A percentile compares a stretch with the other conserved stretches of the same genome.
These are phyloP conservation scores for Debaryomyces psychrophilus DNA, from an alignment of 1,139 yeast genomes.

Conservation along the genomic window DNA sequence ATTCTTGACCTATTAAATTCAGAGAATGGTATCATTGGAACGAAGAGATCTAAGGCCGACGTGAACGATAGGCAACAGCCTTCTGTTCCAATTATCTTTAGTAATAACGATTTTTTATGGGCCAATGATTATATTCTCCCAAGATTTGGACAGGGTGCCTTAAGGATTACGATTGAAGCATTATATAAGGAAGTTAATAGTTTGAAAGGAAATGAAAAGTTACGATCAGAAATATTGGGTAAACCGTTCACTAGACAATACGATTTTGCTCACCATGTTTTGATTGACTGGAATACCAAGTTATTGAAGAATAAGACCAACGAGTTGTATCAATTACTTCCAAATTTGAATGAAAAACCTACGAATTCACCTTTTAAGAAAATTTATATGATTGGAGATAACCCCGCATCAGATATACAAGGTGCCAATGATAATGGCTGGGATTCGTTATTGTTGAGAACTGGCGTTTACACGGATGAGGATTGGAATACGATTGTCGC, in stretches of 20 bases:
- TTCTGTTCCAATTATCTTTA: conserved; percentile 76
- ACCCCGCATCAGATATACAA: conserved; percentile 86
- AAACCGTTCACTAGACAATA: conserved; percentile 84
- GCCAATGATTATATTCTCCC: conserved; percentile 81
- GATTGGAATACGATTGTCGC: conserved; percentile 50
- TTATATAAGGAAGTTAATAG: conserved; percentile 62
- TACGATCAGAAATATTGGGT: conserved; percentile 71
- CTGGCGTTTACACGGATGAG: conserved; percentile 83
- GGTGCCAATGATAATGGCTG: conserved; percentile 91
- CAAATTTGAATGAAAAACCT: conserved; percentile 42
- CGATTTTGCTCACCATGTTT: conserved; percentile 77
- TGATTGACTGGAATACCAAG: conserved; percentile 59
- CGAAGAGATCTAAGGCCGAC: conserved; percentile 40
- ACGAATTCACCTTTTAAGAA: conserved; percentile 47
- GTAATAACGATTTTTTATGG: conserved; percentile 89
- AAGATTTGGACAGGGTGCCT: conserved; percentile 93
- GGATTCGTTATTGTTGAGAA: conserved; percentile 79
- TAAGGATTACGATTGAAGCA: conserved; percentile 64
- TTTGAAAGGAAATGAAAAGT: conserved; percentile 37
- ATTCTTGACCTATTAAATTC: conserved; percentile 73
- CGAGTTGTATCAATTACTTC: conserved; percentile 31
- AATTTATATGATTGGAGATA: conserved; percentile 95
- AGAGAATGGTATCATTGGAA: conserved; percentile 66
- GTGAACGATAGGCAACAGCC: conserved; percentile 43
- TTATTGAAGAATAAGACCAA: conserved; percentile 26